phyloP scores from a whole-genome alignment of 176 grass and related monocot species.

The Paspalum notatum region DNA sequence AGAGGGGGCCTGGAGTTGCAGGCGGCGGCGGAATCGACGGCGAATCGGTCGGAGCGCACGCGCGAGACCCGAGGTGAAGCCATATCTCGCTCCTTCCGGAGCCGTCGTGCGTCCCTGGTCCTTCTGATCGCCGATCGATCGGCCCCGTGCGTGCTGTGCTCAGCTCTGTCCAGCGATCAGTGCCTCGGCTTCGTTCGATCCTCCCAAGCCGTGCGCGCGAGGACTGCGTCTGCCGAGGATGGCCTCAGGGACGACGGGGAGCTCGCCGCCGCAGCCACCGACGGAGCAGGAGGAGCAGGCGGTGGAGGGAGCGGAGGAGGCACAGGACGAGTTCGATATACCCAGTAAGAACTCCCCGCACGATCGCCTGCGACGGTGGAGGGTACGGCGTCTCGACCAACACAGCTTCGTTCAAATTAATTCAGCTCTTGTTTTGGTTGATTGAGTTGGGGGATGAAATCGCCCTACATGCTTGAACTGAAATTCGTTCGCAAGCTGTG shows the following conservation, averaged over 20 bases:
- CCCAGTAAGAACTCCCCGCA: slow-evolving; percentile 68
- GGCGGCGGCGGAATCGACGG: not conserved
- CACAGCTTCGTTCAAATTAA: not conserved
- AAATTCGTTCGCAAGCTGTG: not conserved
- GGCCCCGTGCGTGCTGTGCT: not conserved
- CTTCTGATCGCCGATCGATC: not conserved
- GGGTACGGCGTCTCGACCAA: slow-evolving; percentile 46
- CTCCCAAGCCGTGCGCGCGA: slow-evolving; percentile 8
- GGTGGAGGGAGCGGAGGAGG: slow-evolving; percentile 24
- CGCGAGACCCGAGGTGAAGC: slow-evolving; percentile 23
- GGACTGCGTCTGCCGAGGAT: not conserved
- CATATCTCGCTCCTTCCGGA: not conserved
- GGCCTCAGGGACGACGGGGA: not conserved
- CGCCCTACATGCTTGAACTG: not conserved
- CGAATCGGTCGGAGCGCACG: not conserved
- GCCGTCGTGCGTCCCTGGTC: not conserved
- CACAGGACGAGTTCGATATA: slow-evolving; percentile 69
- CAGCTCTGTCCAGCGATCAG: not conserved
- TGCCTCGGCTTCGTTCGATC: slow-evolving; percentile 41
- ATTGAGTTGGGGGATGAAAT: not conserved
- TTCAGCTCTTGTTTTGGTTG: not conserved
- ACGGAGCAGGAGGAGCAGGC: not conserved
- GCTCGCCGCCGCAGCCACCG: slow-evolving; percentile 27
- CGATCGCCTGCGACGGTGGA: slow-evolving; percentile 63
- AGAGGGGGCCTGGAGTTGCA: not conserved